Conservation (phyloP, 805 yeast species). For the Kodamaea nitidulidarum region DNA sequence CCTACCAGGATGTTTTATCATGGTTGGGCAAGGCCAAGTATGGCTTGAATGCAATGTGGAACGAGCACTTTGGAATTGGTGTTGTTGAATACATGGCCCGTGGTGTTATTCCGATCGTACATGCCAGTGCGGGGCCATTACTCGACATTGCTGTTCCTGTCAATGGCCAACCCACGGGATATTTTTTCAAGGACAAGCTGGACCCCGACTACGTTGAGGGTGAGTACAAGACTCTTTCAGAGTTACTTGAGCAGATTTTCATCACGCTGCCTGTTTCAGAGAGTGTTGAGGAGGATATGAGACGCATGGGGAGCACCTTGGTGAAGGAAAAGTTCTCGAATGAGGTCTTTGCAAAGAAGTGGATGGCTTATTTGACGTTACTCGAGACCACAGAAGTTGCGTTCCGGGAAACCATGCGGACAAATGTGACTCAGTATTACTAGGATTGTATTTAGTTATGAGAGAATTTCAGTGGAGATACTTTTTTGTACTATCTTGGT, state of each 20-base stretch:
- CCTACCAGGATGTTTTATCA: slow-evolving; percentile 57
- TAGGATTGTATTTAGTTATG: too few species aligned
- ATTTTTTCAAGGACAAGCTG: slow-evolving; percentile 62
- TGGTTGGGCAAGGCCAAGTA: slow-evolving; percentile 55
- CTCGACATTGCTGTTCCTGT: slow-evolving; percentile 65
- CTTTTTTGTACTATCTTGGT: too few species aligned
- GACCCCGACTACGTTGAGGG: slow-evolving; percentile 63
- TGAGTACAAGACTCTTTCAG: slow-evolving; percentile 46
- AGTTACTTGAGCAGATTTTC: slow-evolving; percentile 44
- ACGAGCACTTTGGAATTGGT: slow-evolving; percentile 97
- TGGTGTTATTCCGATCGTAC: slow-evolving; percentile 85
- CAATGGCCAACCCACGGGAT: slow-evolving; percentile 52
- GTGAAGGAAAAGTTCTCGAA: slow-evolving; percentile 59
- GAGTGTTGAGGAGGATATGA: slow-evolving; percentile 35
- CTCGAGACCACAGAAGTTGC: slow-evolving; percentile 20
- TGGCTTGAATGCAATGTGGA: slow-evolving; percentile 98
- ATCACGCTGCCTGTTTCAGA: slow-evolving; percentile 29
- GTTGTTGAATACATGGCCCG: slow-evolving; percentile 88
- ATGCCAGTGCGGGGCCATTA: slow-evolving; percentile 93
- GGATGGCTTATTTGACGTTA: slow-evolving; percentile 38
- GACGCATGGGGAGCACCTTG: slow-evolving; percentile 44
- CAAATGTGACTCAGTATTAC: slow-evolving; percentile 1
- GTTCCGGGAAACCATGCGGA: slow-evolving; percentile 22
- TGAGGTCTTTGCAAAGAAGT: slow-evolving; percentile 47
- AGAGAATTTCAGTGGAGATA: too few species aligned